These are phyloP conservation scores for Geranium rotundifolium DNA, from an alignment of 345 rosid species.

Conservation along the genomic window DNA sequence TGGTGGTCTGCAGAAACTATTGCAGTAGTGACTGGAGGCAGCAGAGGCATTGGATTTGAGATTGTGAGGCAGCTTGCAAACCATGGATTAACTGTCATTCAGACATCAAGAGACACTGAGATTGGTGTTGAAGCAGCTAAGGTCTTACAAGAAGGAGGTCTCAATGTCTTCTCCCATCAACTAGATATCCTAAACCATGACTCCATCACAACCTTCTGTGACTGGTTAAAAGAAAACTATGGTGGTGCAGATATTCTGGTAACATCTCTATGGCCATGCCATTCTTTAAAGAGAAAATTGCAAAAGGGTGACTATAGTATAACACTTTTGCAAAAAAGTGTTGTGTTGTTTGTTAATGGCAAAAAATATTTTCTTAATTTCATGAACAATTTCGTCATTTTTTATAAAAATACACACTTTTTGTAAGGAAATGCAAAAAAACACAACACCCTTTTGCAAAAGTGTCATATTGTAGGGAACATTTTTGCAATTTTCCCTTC, in stretches of 20 bases:
- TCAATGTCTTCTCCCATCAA: conserved; percentile 67
- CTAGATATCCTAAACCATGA: conserved; percentile 51
- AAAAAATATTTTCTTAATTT: no score
- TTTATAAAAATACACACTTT: no score
- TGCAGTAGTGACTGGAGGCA: conserved; percentile 85
- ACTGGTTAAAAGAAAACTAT: conserved; percentile 55
- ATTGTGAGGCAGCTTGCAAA: conserved; percentile 73
- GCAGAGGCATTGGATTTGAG: conserved; percentile 93
- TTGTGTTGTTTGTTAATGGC: no score
- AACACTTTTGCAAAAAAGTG: no score
- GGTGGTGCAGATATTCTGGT: conserved; percentile 75
- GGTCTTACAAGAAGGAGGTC: conserved; percentile 70
- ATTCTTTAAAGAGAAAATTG: no score
- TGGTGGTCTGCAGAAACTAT: conserved; percentile 91
- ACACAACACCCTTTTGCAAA: no score
- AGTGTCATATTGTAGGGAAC: no score
- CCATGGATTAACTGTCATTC: conserved; percentile 64
- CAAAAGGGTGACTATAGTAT: no score
- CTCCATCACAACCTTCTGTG: conserved; percentile 44
- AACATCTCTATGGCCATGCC: conserved; percentile 5
- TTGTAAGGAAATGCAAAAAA: no score
- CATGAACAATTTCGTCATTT: no score
- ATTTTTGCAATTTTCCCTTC: no score
- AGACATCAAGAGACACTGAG: conserved; percentile 61
- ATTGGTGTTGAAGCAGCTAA: conserved; percentile 81